Conservation (phyloP, 306 rosid genomes). For the Pyrus bretschneideri region DNA sequence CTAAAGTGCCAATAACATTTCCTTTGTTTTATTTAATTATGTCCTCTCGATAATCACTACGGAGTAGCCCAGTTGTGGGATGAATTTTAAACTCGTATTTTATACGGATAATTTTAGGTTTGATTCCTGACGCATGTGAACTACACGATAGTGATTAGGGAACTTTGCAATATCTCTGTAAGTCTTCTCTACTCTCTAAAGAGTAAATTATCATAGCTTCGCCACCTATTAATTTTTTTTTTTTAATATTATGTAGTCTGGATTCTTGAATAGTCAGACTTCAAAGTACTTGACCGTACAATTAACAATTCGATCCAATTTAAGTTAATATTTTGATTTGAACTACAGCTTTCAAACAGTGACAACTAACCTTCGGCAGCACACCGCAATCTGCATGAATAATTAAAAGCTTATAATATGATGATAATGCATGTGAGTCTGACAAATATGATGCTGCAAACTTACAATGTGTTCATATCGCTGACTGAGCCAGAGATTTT, state of each 20-base stretch:
- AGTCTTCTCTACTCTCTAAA: no score
- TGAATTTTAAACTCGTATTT: no score
- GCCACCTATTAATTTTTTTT: not conserved
- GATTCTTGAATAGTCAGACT: not conserved
- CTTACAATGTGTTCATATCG: not conserved
- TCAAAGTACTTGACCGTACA: conserved; percentile 8
- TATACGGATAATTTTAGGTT: rapidly evolving
- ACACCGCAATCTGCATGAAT: not conserved
- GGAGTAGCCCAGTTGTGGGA: rapidly evolving
- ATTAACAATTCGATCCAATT: not conserved
- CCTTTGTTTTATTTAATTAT: no score
- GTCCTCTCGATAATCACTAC: not conserved
- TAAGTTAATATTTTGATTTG: not conserved
- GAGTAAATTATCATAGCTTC: no score
- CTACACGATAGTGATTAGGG: rapidly evolving
- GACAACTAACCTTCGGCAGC: not conserved
- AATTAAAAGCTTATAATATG: not conserved
- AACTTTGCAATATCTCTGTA: rapidly evolving
- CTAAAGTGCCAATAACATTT: no score
- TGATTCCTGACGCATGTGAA: no score
- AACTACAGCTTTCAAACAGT: not conserved
- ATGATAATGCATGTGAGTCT: not conserved
- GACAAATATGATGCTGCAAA: not conserved
- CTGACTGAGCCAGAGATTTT: not conserved
- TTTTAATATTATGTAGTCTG: not conserved